Conservation (phyloP, 345 rosid genomes). For the Corymbia maculata region DNA sequence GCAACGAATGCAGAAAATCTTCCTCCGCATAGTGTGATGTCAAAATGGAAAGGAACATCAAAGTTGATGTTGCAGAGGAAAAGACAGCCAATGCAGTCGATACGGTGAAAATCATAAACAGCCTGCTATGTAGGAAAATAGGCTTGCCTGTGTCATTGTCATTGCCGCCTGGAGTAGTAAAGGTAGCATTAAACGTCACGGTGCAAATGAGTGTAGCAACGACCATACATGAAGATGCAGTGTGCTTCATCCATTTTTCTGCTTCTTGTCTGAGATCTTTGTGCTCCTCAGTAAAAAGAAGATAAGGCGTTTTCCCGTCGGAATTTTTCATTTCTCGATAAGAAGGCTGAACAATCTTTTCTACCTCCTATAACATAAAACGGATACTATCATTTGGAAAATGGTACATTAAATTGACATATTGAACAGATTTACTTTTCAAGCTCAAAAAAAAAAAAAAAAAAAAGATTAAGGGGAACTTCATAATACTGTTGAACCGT, state of each 20-base stretch:
- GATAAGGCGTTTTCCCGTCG: not conserved
- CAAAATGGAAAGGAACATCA: conserved; percentile 20
- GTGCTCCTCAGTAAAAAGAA: not conserved
- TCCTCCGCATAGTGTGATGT: conserved; percentile 2
- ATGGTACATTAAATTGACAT: not conserved
- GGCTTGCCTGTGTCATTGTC: not conserved
- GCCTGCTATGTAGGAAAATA: not conserved
- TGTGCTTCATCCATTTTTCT: conserved; percentile 7
- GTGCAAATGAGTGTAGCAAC: conserved; percentile 24
- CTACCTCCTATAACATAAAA: conserved; percentile 7
- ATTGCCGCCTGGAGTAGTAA: conserved; percentile 19
- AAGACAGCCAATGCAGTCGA: conserved; percentile 12
- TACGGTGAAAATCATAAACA: conserved; percentile 7
- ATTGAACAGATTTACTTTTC: not conserved
- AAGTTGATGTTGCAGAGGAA: conserved; percentile 6
- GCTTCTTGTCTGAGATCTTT: not conserved
- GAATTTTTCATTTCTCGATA: not conserved
- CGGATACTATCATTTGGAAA: fast-evolving
- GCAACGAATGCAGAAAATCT: conserved; percentile 6
- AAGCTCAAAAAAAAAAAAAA: not conserved
- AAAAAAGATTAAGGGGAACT: too few species aligned
- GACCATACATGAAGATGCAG: conserved; percentile 17
- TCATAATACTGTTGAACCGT: too few species aligned
- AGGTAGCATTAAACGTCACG: conserved; percentile 13
- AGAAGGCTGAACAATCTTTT: conserved; percentile 3